A percentile compares a stretch with the other conserved stretches of the same genome.
Evolutionary conservation across 805 yeast species (phyloP).

Genomic region (Pichia eremophila): DNA sequence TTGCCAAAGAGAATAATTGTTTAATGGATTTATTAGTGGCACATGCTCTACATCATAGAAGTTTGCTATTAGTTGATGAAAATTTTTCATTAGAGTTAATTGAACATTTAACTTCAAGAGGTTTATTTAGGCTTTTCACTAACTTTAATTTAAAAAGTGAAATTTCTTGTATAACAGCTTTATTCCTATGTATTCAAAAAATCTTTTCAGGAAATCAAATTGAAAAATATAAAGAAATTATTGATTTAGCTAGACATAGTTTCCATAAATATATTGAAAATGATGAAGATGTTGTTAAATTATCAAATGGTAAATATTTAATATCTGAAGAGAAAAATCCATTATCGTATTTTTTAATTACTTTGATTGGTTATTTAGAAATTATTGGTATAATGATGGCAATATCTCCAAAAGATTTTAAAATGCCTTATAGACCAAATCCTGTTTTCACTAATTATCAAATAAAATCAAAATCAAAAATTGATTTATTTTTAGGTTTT

Average conservation of each 20-base stretch:
- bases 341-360: conserved; percentile 1
- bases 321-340: conserved; percentile 1
- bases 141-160: conserved; percentile 1
- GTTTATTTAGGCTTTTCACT: background rate
- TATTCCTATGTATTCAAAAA: conserved; percentile 6
- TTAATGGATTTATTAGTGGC: conserved; percentile 46
- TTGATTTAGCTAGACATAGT: conserved; percentile 1
- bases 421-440: conserved; percentile 6
- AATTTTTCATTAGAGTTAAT: conserved; percentile 1
- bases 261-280: conserved; percentile 1
- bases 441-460: background rate
- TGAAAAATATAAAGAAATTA: conserved; percentile 4
- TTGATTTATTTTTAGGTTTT: conserved; percentile 56
- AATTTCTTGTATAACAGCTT: conserved; percentile 4
- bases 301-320: conserved; percentile 4
- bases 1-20: conserved; percentile 50
- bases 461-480: conserved; percentile 17
- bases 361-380: conserved; percentile 8
- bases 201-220: conserved; percentile 3
- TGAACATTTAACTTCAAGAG: conserved; percentile 4
- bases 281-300: background rate
- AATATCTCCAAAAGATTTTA: conserved; percentile 1
- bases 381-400: conserved; percentile 8
- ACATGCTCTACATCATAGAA: conserved; percentile 33
- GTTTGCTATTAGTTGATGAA: conserved; percentile 7